Base-by-base conservation (phyloP, 306 rosid species). In the Fragaria nilgerrensis region DNA sequence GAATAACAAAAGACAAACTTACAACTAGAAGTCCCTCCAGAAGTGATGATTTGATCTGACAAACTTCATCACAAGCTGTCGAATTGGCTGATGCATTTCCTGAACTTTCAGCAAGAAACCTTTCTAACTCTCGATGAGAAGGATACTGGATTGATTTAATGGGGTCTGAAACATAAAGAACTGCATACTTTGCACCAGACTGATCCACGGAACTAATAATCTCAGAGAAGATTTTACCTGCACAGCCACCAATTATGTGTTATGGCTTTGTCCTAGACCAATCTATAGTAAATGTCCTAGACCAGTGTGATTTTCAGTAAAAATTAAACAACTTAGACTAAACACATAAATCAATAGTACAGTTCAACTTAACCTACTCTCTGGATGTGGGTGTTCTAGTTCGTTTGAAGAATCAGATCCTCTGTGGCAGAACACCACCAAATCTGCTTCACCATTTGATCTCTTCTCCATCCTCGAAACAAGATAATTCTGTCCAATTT, bases 21-120 rank as follows among this genome's bases (percentile, higher is more conserved):
- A 95, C 98, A 74, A 95, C 98, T 8, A 95, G 74, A 79, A 95
- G 61, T 70, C 98, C 98, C 82, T 95, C 97, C 71, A 95, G 81
- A 85, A 95, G 97, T n/a, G 97, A 92, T 66, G 98, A 85, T 81
- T 92, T 92, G 79, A 92, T 73, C 78, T 86, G 89, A 87, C 98
- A 95, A 81, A 95, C 92, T 79, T 78, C 85, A 85, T 90, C 95
- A 82, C 98, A 95, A 58, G 20, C 2, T 27, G 88, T 82, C 44
- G 72, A 61, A 79, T 84, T 87, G 67, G 47, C 62, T 37, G 90
- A 85, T 83, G 1, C 73, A 81, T 89, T 85, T 72, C 84, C 93
- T 7, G 72, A 22, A 73, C 88, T 78, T 85, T 95, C 98, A 23
- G 83, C 96, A 43, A 95, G 87, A 83, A 90, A 90, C 77, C 98